Evolutionary conservation across 2,329 filamentous ascomycete genomes (phyloP).

Genomic region (Diatrype stigma): DNA sequence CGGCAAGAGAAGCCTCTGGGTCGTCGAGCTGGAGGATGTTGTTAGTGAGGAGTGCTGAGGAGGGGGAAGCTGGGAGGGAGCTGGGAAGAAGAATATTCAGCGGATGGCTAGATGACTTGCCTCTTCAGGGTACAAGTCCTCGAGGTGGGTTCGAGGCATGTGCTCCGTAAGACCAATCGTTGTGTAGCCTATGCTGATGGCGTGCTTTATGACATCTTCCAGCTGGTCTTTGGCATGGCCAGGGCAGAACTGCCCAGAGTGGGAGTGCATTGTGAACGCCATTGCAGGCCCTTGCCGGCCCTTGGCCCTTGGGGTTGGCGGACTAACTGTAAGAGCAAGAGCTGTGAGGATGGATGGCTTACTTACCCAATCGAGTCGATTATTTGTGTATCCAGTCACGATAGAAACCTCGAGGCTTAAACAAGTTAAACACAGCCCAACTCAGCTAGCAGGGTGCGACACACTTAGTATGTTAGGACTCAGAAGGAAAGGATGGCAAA

Average conservation of each 20-base stretch:
- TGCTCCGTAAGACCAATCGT: slow-evolving; percentile 90
- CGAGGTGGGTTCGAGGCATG: slow-evolving; percentile 72
- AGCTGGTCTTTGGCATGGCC: slow-evolving; percentile 82
- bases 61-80: slow-evolving; percentile 1
- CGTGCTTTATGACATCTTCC: slow-evolving; percentile 76
- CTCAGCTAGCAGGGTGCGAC: too few relatives aligned
- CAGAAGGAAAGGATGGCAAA: too few relatives aligned
- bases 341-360: too few relatives aligned
- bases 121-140: slow-evolving; percentile 92
- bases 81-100: too few relatives aligned
- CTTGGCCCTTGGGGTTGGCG: too few relatives aligned
- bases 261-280: slow-evolving; percentile 97
- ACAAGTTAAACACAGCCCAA: too few relatives aligned
- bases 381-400: too few relatives aligned
- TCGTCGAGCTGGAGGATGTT: slow-evolving; percentile 42
- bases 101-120: slow-evolving; percentile 34
- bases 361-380: too few relatives aligned
- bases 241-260: slow-evolving; percentile 95
- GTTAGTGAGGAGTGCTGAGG: slow-evolving; percentile 9
- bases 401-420: too few relatives aligned
- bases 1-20: slow-evolving; percentile 43
- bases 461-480: too few relatives aligned
- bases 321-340: too few relatives aligned
- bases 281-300: slow-evolving; percentile 55
- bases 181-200: slow-evolving; percentile 73